These are phyloP conservation scores for Podospora pseudoanserina DNA, from an alignment of 495 filamentous ascomycete genomes.

Conservation along the genomic window DNA sequence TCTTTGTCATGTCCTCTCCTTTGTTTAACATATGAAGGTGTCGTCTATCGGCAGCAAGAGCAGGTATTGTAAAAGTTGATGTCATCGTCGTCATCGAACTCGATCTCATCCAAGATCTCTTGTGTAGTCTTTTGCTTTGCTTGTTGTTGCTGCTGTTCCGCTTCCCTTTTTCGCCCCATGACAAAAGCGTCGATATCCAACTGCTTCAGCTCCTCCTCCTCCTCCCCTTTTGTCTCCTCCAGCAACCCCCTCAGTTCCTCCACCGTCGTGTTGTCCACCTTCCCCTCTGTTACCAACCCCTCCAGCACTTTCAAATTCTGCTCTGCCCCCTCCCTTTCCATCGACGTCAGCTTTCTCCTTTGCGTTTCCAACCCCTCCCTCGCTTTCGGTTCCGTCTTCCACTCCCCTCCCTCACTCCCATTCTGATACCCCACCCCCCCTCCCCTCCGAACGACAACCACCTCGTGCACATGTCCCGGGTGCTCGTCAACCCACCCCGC, in stretches of 20 bases:
- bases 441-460: slow-evolving; percentile 24
- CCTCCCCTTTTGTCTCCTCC: slow-evolving; percentile 18
- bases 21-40: background rate
- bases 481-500: slow-evolving; percentile 32
- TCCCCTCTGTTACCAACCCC: slow-evolving; percentile 15
- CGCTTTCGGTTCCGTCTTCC: slow-evolving; percentile 5
- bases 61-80: background rate
- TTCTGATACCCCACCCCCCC: slow-evolving; percentile 12
- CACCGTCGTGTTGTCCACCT: slow-evolving; percentile 19
- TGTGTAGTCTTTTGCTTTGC: background rate
- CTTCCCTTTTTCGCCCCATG: background rate
- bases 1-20: background rate
- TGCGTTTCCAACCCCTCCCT: slow-evolving; percentile 25
- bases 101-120: background rate
- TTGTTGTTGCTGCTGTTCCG: background rate
- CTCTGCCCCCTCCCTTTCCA: slow-evolving; percentile 22
- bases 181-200: background rate
- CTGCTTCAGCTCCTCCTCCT: background rate
- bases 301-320: slow-evolving; percentile 26
- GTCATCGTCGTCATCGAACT: background rate
- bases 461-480: slow-evolving; percentile 10
- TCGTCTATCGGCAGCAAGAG: background rate
- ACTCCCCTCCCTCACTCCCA: slow-evolving; percentile 12
- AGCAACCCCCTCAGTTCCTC: slow-evolving; percentile 16
- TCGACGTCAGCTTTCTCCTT: slow-evolving; percentile 25